Evolutionary conservation across 345 rosid genomes (phyloP).

Genomic region (Salix dunnii): DNA sequence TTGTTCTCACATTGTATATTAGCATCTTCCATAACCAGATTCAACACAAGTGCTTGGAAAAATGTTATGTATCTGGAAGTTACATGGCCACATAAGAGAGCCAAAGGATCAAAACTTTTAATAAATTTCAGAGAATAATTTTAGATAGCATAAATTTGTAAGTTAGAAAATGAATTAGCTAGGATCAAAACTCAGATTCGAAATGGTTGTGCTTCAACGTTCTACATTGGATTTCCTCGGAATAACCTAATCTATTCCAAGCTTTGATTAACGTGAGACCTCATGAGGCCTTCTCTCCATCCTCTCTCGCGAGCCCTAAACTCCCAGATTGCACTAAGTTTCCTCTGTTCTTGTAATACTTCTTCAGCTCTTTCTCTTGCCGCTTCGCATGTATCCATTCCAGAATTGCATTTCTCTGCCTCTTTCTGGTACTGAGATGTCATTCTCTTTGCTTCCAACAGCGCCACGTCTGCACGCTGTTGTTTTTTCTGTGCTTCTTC

Average conservation of each 20-base stretch:
- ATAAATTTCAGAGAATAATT: no score
- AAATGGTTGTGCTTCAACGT: no score
- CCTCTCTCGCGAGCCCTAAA: slow-evolving; percentile 43
- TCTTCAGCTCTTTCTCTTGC: slow-evolving; percentile 61
- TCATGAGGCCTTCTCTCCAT: slow-evolving; percentile 32
- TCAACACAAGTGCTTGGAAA: no score
- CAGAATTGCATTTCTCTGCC: slow-evolving; percentile 65
- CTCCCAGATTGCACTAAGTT: slow-evolving; percentile 40
- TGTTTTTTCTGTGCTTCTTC: slow-evolving; percentile 46
- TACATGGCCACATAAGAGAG: no score
- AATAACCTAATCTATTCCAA: neutral
- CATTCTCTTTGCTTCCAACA: slow-evolving; percentile 63
- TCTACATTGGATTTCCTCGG: neutral
- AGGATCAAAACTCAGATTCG: neutral
- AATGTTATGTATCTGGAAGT: no score
- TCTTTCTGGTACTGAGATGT: slow-evolving; percentile 65
- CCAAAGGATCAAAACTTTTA: no score
- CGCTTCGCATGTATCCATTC: slow-evolving; percentile 69
- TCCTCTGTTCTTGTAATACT: slow-evolving; percentile 44
- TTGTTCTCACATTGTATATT: no score
- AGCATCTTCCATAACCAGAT: no score
- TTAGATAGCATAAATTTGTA: no score
- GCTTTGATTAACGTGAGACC: slow-evolving; percentile 7
- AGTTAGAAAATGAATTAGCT: no score
- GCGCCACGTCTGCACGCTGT: slow-evolving; percentile 41